phyloP scores from a whole-genome alignment of 345 rosid genomes.

The Melaleuca alternifolia region DNA sequence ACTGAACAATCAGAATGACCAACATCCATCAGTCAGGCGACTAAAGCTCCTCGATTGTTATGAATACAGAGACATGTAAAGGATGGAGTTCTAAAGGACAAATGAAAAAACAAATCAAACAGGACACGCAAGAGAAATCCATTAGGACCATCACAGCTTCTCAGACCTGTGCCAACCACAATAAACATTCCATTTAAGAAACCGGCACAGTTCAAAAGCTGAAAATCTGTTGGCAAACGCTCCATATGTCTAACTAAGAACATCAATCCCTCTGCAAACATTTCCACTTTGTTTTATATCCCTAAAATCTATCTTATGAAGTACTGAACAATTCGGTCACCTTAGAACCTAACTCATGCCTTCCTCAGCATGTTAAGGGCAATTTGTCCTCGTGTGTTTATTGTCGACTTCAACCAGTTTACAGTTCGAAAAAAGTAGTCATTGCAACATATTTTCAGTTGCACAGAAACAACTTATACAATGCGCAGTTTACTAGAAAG shows the following conservation, averaged over 20 bases:
- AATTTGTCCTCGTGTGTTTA: not conserved
- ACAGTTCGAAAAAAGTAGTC: not conserved
- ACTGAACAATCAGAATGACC: not conserved
- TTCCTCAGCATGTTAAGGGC: not conserved
- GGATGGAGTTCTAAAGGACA: not conserved
- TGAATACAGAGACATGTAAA: not conserved
- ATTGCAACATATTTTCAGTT: not conserved
- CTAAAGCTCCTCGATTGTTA: not conserved
- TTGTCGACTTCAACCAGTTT: not conserved
- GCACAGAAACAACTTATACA: not conserved
- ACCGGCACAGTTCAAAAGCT: not conserved
- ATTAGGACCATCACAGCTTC: not conserved
- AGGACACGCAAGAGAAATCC: not conserved
- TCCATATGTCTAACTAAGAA: not conserved
- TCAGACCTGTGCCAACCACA: not conserved
- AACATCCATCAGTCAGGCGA: not conserved
- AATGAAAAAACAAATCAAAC: not conserved
- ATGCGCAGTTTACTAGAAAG: not conserved
- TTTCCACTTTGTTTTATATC: too few relatives aligned
- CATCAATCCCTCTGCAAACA: too few relatives aligned
- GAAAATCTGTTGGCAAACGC: not conserved
- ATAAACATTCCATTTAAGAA: not conserved
- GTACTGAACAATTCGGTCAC: not conserved
- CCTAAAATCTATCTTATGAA: not conserved
- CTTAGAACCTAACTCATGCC: not conserved